Percentiles rank a stretch among this genome's conserved stretches.
These are phyloP conservation scores for Lagerstroemia speciosa DNA, from an alignment of 345 rosid species.

Conservation along the genomic window DNA sequence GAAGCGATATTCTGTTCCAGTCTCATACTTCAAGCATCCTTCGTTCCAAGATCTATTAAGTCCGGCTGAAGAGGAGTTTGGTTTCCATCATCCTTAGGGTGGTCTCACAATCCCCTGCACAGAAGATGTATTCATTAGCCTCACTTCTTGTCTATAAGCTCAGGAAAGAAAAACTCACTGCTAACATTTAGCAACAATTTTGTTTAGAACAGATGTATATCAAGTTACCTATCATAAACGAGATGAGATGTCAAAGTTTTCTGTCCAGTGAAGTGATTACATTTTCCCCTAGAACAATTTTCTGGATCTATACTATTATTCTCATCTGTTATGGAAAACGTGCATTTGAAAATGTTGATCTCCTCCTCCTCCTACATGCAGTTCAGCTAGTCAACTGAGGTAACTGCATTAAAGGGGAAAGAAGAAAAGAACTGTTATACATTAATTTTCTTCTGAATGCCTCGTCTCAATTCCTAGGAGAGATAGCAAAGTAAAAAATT, in stretches of 20 bases:
- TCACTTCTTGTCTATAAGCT: not conserved
- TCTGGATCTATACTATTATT: too few relatives aligned
- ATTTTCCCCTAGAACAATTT: too few relatives aligned
- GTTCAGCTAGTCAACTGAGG: not conserved
- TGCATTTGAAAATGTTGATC: not conserved
- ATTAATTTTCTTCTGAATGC: not conserved
- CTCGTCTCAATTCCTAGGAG: not conserved
- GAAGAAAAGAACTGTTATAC: not conserved
- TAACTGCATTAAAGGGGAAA: not conserved
- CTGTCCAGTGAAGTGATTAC: not conserved
- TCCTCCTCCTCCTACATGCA: too few relatives aligned
- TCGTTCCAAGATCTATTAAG: not conserved
- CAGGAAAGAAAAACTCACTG: not conserved
- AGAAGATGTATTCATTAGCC: not conserved
- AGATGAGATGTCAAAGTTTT: not conserved
- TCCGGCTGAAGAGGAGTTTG: slow-evolving; percentile 3
- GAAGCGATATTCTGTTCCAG: not conserved
- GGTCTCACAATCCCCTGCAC: not conserved
- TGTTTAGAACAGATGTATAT: not conserved
- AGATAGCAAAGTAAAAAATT: not conserved
- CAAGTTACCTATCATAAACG: not conserved
- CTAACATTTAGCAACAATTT: not conserved
- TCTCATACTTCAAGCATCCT: not conserved
- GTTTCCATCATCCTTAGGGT: not conserved
- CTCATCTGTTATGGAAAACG: not conserved